Conservation (phyloP, 345 rosid species). For the Citrus mangshanensis region DNA sequence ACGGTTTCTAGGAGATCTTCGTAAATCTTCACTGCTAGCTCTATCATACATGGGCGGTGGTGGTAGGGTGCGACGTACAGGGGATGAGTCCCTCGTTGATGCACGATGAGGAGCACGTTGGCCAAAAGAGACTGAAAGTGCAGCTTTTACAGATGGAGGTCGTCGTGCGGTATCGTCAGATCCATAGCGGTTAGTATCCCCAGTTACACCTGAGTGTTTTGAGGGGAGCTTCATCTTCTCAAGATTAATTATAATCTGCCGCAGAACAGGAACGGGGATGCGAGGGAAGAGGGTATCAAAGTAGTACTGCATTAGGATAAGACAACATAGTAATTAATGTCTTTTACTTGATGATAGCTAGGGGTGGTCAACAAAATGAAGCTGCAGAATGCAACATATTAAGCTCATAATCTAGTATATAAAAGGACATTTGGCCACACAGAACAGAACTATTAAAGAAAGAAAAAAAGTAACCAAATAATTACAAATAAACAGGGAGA, state of each 20-base stretch:
- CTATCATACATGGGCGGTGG: slow-evolving; percentile 64
- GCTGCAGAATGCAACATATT: neutral
- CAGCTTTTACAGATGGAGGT: slow-evolving; percentile 98
- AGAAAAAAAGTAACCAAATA: neutral
- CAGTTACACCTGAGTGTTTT: slow-evolving; percentile 81
- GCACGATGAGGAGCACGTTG: slow-evolving; percentile 99
- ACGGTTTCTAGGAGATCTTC: slow-evolving; percentile 54
- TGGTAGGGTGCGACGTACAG: slow-evolving; percentile 80
- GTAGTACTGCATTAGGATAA: slow-evolving; percentile 68
- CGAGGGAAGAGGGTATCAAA: slow-evolving; percentile 97
- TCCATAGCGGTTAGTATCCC: slow-evolving; percentile 69
- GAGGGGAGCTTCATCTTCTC: slow-evolving; percentile 90
- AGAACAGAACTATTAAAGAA: neutral
- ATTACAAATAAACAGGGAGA: neutral
- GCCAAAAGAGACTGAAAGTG: slow-evolving; percentile 97
- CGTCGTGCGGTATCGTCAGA: slow-evolving; percentile 96
- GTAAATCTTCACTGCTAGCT: slow-evolving; percentile 40
- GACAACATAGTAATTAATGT: neutral
- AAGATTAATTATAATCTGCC: slow-evolving; percentile 71
- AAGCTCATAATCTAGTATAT: neutral
- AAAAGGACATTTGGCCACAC: neutral
- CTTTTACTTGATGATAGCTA: neutral
- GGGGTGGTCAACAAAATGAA: neutral
- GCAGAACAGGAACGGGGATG: slow-evolving; percentile 91
- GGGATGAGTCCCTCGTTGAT: slow-evolving; percentile 96